These are phyloP conservation scores for Lichtheimia ramosa DNA, from an alignment of 371 early-diverging fungal genomes.

Conservation along the genomic window DNA sequence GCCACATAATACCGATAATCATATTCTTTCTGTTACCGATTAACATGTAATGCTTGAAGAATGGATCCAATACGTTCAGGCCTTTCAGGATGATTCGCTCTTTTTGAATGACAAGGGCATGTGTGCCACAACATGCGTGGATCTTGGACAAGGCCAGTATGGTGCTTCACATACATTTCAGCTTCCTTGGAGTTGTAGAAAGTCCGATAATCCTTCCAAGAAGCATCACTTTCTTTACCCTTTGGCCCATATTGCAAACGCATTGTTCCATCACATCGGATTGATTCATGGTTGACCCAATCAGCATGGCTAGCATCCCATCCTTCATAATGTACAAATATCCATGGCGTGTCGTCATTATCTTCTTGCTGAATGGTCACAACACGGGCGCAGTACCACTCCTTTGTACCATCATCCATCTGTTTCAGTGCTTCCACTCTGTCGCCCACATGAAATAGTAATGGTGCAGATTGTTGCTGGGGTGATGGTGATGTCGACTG, in stretches of 20 bases:
- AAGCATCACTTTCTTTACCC: slow-evolving; percentile 50
- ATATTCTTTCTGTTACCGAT: slow-evolving; percentile 33
- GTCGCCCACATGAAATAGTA: slow-evolving; percentile 34
- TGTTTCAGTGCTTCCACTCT: slow-evolving; percentile 45
- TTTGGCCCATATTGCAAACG: slow-evolving; percentile 47
- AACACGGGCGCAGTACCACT: slow-evolving; percentile 46
- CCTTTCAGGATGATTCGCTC: slow-evolving; percentile 63
- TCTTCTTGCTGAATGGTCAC: slow-evolving; percentile 28
- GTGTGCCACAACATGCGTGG: slow-evolving; percentile 57
- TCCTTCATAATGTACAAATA: slow-evolving; percentile 64
- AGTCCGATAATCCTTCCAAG: slow-evolving; percentile 56
- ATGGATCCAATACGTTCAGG: slow-evolving; percentile 57
- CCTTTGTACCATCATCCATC: slow-evolving; percentile 23
- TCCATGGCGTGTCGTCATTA: neutral
- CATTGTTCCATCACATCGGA: slow-evolving; percentile 1
- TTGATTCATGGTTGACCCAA: slow-evolving; percentile 49
- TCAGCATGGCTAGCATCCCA: slow-evolving; percentile 64
- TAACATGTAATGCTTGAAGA: slow-evolving; percentile 32
- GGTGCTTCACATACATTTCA: slow-evolving; percentile 36
- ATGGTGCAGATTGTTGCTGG: slow-evolving; percentile 3
- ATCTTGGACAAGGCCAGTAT: slow-evolving; percentile 64
- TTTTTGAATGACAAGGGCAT: slow-evolving; percentile 60
- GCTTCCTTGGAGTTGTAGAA: slow-evolving; percentile 55
- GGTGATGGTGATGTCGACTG: neutral
- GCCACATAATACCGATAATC: neutral